phyloP scores from a whole-genome alignment of 345 rosid species.

The Murraya koenigii region DNA sequence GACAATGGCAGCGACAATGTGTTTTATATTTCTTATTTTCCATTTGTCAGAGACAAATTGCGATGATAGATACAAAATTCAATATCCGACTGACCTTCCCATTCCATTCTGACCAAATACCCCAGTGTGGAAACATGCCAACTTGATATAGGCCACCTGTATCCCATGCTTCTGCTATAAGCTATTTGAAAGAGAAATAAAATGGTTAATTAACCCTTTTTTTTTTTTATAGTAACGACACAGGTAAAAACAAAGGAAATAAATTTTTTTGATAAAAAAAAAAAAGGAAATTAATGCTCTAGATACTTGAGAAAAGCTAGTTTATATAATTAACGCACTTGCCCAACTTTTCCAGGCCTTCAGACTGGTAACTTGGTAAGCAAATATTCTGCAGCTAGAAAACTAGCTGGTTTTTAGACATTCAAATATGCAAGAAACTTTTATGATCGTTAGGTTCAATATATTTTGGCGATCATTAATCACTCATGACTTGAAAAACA shows the following conservation, averaged over 20 bases:
- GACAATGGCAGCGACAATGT: background rate
- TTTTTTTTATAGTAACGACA: background rate
- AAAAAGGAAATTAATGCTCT: background rate
- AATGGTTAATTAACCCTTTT: constrained; percentile 4
- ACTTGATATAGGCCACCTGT: constrained; percentile 97
- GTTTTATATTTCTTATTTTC: background rate
- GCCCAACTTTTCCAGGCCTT: background rate
- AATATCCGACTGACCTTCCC: constrained; percentile 71
- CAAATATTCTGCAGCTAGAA: background rate
- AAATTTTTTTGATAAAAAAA: no score
- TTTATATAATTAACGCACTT: background rate
- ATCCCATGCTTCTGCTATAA: constrained; percentile 99
- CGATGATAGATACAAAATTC: background rate
- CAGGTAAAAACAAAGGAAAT: background rate
- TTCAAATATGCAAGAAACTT: background rate
- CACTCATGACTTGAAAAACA: background rate
- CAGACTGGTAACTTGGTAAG: background rate
- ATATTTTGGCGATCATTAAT: background rate
- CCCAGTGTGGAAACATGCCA: constrained; percentile 96
- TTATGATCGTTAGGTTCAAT: background rate
- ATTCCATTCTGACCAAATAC: constrained; percentile 98
- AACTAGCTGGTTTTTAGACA: background rate
- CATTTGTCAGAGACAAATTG: background rate
- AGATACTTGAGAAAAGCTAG: background rate
- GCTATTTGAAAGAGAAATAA: constrained; percentile 43